Percentiles rank a stretch among this genome's conserved stretches.
Evolutionary conservation across 2,329 filamentous ascomycete genomes (phyloP).

Genomic region (Verticillium albo-atrum): DNA sequence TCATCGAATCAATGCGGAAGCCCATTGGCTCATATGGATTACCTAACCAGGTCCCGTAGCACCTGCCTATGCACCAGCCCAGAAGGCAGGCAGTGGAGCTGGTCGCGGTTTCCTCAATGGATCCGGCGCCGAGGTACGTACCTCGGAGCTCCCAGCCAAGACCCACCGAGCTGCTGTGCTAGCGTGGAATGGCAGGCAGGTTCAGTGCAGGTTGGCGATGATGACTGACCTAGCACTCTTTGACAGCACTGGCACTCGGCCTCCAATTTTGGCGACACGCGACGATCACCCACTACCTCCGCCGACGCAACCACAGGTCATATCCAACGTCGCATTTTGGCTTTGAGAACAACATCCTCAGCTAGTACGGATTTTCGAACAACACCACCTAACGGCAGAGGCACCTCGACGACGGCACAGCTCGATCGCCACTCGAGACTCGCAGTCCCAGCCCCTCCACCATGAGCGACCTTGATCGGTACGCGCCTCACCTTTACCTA

Average conservation of each 20-base stretch:
- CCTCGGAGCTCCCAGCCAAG: background rate
- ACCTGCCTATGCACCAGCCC: no score
- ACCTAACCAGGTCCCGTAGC: no score
- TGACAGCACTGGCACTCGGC: background rate
- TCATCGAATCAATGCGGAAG: background rate
- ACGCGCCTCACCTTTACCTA: background rate
- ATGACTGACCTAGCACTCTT: background rate
- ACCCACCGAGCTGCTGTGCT: background rate
- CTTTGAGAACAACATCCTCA: background rate
- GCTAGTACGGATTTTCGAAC: background rate
- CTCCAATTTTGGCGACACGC: background rate
- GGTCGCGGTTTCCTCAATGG: no score
- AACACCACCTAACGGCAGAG: background rate
- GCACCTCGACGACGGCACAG: background rate
- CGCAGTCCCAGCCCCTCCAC: conserved; percentile 7
- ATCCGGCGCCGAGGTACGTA: background rate
- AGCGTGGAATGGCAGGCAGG: background rate
- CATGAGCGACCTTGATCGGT: conserved; percentile 97
- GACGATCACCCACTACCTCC: background rate
- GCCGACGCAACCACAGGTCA: background rate
- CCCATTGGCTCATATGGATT: background rate
- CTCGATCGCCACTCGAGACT: background rate
- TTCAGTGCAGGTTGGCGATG: background rate
- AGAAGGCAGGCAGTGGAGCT: no score
- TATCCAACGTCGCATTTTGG: background rate